Base-by-base conservation (phyloP, 805 yeast genomes). In the Cyberlindnera misumaiensis region DNA sequence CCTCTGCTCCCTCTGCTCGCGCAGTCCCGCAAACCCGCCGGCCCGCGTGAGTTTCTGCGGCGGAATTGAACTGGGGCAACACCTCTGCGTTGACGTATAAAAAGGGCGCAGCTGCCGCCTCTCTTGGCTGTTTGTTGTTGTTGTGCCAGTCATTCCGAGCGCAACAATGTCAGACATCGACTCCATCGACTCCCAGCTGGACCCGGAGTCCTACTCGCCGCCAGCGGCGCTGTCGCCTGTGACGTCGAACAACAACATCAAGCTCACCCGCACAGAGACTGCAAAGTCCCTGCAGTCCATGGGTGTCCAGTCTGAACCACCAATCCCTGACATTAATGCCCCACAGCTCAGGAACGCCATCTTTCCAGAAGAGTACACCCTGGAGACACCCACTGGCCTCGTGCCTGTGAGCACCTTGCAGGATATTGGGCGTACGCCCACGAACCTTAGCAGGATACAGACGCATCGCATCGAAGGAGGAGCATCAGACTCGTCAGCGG, bases 321-420 rank as follows among this genome's bases (percentile, higher is more conserved):
- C 84, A 4, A 53, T 64, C 20, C 72, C 76, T 0, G 85, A 77
- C 47, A 62, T 78, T 29, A 72, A 72, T 47, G 72, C 77, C 32
- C 83, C 85, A 51, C 64, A 50, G 50, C 68, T 73, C 17, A 72
- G 68, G 43, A 72, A 73, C 45, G 83, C 90, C 12, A 80, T 87
- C 27, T 88, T 88, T 69, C 96, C 96, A 8, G 96, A 88, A 66
- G 96, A 88, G 58, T 88, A 85, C 58, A 83, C 88, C 6, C 47
- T 88, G 59, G 96, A 88, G 65, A 88, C 96, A 0, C 72, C 73
- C 38, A 85, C 96, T 5, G 96, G 96, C 46, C 67, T 88, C 39
- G 96, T 88, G 11, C 93, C 90, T 2, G 84, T 80, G 1, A 65
- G 76, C 31, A 82, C 95, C 1, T 65, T 87, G 48, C 82, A 73